Evolutionary conservation across 2,329 filamentous ascomycete genomes (phyloP).

Genomic region (Scopulariopsis brevicaulis): DNA sequence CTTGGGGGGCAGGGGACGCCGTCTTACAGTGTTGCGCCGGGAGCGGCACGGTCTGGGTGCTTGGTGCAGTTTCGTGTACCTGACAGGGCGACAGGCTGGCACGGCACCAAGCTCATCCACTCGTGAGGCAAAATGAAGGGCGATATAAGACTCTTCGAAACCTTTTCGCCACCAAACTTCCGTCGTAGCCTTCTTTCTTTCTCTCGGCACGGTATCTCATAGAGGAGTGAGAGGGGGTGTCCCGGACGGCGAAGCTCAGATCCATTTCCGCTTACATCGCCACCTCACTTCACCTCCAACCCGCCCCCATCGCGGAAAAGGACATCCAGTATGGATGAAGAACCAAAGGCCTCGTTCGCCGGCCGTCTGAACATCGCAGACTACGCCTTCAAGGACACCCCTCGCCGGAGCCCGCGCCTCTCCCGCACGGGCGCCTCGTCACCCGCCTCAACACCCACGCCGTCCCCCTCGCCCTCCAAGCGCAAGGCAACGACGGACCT

Average conservation of each 20-base stretch:
- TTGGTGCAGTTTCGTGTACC: too few species aligned
- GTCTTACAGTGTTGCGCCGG: not conserved
- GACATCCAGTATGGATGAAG: not conserved
- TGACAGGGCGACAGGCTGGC: too few species aligned
- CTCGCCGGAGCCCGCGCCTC: constrained; percentile 1
- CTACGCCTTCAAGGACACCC: constrained; percentile 1
- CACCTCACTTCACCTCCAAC: not conserved
- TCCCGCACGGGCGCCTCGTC: not conserved
- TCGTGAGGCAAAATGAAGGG: too few species aligned
- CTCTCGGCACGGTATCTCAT: not conserved
- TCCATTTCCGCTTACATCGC: too few species aligned
- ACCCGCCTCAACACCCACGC: not conserved
- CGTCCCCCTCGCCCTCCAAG: not conserved
- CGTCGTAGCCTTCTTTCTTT: too few species aligned
- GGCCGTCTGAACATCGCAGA: constrained; percentile 4
- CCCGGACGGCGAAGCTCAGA: too few species aligned
- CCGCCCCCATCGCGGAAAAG: not conserved
- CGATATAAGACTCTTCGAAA: too few species aligned
- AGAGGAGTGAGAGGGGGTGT: too few species aligned
- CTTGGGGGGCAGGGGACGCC: not conserved
- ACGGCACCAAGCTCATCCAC: too few species aligned
- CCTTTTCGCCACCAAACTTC: too few species aligned
- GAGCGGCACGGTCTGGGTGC: not conserved
- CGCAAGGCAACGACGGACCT: not conserved
- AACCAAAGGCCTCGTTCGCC: not conserved